phyloP scores from a whole-genome alignment of 2,329 filamentous ascomycete species.

The Ustilaginoidea virens region DNA sequence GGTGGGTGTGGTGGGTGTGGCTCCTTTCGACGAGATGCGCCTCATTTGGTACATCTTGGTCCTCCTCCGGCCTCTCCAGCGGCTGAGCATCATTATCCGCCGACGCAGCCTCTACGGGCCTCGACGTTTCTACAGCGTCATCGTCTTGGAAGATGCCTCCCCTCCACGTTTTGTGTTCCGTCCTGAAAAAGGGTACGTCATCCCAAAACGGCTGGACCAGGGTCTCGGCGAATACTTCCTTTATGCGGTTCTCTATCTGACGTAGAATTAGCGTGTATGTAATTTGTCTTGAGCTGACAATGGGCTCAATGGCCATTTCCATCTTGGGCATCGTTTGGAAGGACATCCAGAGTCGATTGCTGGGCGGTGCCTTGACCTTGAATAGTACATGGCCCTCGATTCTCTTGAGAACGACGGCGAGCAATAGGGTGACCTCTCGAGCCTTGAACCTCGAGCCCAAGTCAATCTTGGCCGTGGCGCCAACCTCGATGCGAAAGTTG shows the following conservation, averaged over 20 bases:
- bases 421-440: constrained; percentile 73
- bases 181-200: constrained; percentile 81
- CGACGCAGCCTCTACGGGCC: constrained; percentile 9
- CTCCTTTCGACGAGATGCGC: constrained; percentile 39
- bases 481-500: constrained; percentile 77
- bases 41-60: constrained; percentile 21
- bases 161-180: constrained; percentile 59
- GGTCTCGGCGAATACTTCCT: constrained; percentile 85
- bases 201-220: constrained; percentile 92
- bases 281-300: constrained; percentile 89
- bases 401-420: constrained; percentile 73
- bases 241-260: constrained; percentile 88
- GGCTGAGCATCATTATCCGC: constrained; percentile 32
- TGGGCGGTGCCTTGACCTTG: constrained; percentile 86
- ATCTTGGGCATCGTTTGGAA: constrained; percentile 92
- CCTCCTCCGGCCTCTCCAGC: constrained; percentile 32
- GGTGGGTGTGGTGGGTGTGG: constrained; percentile 32
- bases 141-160: constrained; percentile 66
- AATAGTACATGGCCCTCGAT: constrained; percentile 74
- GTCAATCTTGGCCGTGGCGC: constrained; percentile 85
- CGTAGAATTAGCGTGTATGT: constrained; percentile 85
- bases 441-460: constrained; percentile 78
- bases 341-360: constrained; percentile 89
- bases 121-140: constrained; percentile 22
- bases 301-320: constrained; percentile 86